Percentiles rank a stretch among this genome's conserved stretches.
Conservation (phyloP, 2,329 filamentous ascomycete species). For the Penicillium polonicum region DNA sequence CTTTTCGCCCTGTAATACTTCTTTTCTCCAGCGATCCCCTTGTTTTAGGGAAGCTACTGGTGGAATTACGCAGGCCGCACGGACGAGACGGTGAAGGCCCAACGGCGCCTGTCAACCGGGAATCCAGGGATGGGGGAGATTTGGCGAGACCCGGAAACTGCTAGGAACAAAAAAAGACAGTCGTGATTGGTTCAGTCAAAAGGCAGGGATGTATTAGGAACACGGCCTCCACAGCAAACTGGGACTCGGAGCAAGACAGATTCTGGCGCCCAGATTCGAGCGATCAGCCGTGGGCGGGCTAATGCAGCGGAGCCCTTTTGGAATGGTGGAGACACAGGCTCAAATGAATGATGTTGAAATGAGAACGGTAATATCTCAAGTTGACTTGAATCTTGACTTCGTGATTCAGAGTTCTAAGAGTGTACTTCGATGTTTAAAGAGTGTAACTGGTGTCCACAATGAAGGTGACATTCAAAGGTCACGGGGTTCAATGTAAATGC, state of each 20-base stretch:
- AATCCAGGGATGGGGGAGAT: conserved; percentile 23
- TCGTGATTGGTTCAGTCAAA: conserved; percentile 21
- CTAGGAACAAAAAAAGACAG: conserved; percentile 6
- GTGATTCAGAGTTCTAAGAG: neutral
- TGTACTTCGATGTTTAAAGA: neutral
- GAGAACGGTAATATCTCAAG: neutral
- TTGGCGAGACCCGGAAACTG: neutral
- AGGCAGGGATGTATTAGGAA: conserved; percentile 17
- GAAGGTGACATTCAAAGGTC: neutral
- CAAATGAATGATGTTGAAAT: conserved; percentile 10
- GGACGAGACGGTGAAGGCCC: conserved; percentile 17
- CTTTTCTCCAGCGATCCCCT: conserved; percentile 9
- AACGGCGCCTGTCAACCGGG: conserved; percentile 6
- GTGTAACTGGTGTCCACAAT: neutral
- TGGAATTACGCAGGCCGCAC: conserved; percentile 23
- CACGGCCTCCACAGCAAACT: conserved; percentile 15
- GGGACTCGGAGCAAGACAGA: conserved; percentile 21
- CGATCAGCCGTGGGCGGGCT: conserved; percentile 31
- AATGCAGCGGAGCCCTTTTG: conserved; percentile 30
- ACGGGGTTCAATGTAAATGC: neutral
- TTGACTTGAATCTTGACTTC: conserved; percentile 1
- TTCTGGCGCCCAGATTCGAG: conserved; percentile 27
- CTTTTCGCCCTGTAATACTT: conserved; percentile 16
- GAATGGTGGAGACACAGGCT: conserved; percentile 23
- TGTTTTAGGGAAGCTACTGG: conserved; percentile 10